Base-by-base conservation (phyloP, 2,329 filamentous ascomycete species). In the Aureobasidium sp. region DNA sequence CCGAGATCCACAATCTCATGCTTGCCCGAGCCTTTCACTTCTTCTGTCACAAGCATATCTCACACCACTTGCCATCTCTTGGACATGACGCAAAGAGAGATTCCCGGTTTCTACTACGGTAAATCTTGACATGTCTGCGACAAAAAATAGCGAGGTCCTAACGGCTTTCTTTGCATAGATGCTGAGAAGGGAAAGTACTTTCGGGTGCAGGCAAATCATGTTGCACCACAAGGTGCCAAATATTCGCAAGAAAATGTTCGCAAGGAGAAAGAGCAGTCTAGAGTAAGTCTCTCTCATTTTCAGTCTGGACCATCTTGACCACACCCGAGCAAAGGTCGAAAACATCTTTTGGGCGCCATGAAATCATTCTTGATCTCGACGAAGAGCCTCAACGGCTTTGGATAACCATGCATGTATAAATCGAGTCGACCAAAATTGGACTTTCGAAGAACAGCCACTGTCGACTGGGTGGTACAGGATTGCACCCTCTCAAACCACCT, bases 151-250 rank as follows among this genome's bases (percentile, higher is more conserved):
- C 17, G 34, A 9, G 20, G 15, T 20, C 29, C 37, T 48, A 20
- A 48, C 29, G 27, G 12, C 20, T 20, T 20, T 20, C 20, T 20
- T 3, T 10, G n/a, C 7, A 12, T 37, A 74, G 76, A 81, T 64
- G 65, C 69, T 37, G 76, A 78, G 42, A 80, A 78, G 69, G 72
- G 73, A 55, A 81, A 80, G 63, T 81, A 82, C 68, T 82, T 81
- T 72, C 74, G 73, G 41, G 76, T 81, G 26, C 72, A 75, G 58
- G 70, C 72, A 17, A 70, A 75, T 32, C 72, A 75, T 70, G 58
- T 69, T 55, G 69, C 73, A 39, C 67, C 74, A 46, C 60, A 65
- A 12, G 67, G 67, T 7, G 68, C 73, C 4, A 77, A 76, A 62
- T 78, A 81, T 66, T 73, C 76, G 0, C 66, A 69, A 15, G 68